Conservation (phyloP, 2,329 filamentous ascomycete genomes). For the Venturia carpophila region DNA sequence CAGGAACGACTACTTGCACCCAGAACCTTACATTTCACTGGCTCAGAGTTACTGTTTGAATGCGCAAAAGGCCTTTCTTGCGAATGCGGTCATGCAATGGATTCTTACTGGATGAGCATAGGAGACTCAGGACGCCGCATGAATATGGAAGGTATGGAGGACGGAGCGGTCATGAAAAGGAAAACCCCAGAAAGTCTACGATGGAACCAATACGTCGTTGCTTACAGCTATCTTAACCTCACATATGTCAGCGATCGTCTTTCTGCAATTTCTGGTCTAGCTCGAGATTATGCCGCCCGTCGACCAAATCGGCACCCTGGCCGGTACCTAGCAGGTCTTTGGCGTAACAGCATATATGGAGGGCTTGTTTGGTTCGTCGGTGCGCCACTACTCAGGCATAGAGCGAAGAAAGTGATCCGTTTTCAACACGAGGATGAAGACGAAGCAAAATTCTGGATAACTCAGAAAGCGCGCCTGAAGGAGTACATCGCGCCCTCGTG, state of each 20-base stretch:
- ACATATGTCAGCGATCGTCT: slow-evolving; percentile 6
- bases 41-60: slow-evolving; percentile 11
- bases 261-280: slow-evolving; percentile 13
- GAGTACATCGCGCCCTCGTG: slow-evolving; percentile 17
- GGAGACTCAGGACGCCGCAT: background rate
- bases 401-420: slow-evolving; percentile 1
- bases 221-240: slow-evolving; percentile 3
- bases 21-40: slow-evolving; percentile 12
- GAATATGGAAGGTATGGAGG: background rate
- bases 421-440: background rate
- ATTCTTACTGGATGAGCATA: background rate
- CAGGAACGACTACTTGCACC: slow-evolving; percentile 17
- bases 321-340: slow-evolving; percentile 13
- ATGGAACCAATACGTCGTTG: background rate
- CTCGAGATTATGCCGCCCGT: background rate
- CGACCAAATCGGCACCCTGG: background rate
- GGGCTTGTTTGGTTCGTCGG: slow-evolving; percentile 14
- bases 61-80: slow-evolving; percentile 2
- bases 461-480: background rate
- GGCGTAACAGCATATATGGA: background rate
- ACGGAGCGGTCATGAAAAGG: slow-evolving; percentile 4
- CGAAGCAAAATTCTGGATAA: background rate
- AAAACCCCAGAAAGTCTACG: background rate
- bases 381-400: background rate
- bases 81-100: slow-evolving; percentile 2